Conservation (phyloP, 371 early-diverging fungal genomes). For the Rozella allomycis region DNA sequence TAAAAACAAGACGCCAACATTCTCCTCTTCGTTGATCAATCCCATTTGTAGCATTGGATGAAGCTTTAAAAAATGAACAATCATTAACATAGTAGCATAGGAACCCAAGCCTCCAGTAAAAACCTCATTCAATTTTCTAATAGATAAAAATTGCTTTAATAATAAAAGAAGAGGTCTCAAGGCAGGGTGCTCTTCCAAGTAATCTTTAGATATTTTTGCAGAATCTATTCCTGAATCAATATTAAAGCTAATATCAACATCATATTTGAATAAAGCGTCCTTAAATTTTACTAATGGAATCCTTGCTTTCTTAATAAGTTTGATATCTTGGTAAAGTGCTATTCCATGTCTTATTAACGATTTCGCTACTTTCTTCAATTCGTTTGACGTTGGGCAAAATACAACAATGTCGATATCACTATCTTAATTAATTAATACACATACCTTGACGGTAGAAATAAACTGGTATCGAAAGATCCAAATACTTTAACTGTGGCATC, state of each 20-base stretch:
- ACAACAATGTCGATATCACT: conserved; percentile 63
- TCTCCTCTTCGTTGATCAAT: conserved; percentile 40
- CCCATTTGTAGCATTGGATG: conserved; percentile 58
- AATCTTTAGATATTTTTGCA: conserved; percentile 29
- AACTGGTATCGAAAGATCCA: conserved; percentile 59
- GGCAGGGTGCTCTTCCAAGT: conserved; percentile 25
- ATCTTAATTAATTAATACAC: too few species aligned
- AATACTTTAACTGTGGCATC: conserved; percentile 37
- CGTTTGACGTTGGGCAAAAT: conserved; percentile 6
- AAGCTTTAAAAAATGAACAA: conserved; percentile 60
- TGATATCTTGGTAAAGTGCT: conserved; percentile 8
- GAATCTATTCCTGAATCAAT: conserved; percentile 39
- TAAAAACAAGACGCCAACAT: conserved; percentile 66
- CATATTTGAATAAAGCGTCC: conserved; percentile 40
- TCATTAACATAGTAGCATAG: conserved; percentile 66
- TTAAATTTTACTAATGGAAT: conserved; percentile 83
- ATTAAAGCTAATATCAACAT: conserved; percentile 69
- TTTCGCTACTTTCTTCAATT: conserved; percentile 9
- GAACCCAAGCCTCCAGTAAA: conserved; percentile 80
- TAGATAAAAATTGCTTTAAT: conserved; percentile 57
- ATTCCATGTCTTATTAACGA: conserved; percentile 6
- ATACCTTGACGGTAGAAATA: conserved; percentile 60
- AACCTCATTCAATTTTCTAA: conserved; percentile 62
- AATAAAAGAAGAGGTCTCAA: conserved; percentile 44
- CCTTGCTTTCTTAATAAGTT: conserved; percentile 25